A percentile compares a stretch with the other conserved stretches of the same genome.
These are phyloP conservation scores for Saccharomyces mikatae DNA, from an alignment of 805 yeast genomes.

Conservation along the genomic window DNA sequence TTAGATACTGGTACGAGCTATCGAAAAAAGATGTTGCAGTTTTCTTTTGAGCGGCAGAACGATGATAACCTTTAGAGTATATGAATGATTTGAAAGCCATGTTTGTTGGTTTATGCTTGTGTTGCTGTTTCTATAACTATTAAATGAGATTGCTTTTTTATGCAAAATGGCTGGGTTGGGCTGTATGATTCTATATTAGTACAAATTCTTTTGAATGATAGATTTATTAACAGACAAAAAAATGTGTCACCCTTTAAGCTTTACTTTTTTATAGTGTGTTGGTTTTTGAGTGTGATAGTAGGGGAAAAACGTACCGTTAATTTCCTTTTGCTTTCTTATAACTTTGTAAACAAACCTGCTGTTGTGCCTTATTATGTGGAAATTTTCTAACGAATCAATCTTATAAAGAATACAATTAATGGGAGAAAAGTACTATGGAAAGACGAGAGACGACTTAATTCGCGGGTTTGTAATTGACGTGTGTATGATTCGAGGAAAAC, in stretches of 20 bases:
- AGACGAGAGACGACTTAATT: not conserved
- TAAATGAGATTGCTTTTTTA: not conserved
- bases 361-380: not conserved
- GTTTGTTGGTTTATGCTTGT: conserved; percentile 1
- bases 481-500: not conserved
- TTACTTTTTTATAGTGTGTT: not conserved
- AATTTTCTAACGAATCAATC: not conserved
- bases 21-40: conserved; percentile 33
- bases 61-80: conserved; percentile 31
- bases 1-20: conserved; percentile 34
- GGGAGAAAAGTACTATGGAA: not conserved
- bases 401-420: not conserved
- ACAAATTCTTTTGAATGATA: not conserved
- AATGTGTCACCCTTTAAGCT: not conserved
- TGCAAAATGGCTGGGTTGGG: not conserved
- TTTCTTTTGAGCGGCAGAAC: conserved; percentile 24
- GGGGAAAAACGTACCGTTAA: not conserved
- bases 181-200: not conserved
- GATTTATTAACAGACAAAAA: not conserved
- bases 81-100: conserved; percentile 38
- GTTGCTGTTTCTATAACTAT: not conserved
- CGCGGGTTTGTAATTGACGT: not conserved
- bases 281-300: not conserved
- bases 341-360: not conserved
- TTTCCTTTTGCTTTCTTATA: not conserved